A percentile compares a stretch with the other conserved stretches of the same genome.
These are phyloP conservation scores for Exserohilum rostratum DNA, from an alignment of 2,329 filamentous ascomycete genomes.

Conservation along the genomic window DNA sequence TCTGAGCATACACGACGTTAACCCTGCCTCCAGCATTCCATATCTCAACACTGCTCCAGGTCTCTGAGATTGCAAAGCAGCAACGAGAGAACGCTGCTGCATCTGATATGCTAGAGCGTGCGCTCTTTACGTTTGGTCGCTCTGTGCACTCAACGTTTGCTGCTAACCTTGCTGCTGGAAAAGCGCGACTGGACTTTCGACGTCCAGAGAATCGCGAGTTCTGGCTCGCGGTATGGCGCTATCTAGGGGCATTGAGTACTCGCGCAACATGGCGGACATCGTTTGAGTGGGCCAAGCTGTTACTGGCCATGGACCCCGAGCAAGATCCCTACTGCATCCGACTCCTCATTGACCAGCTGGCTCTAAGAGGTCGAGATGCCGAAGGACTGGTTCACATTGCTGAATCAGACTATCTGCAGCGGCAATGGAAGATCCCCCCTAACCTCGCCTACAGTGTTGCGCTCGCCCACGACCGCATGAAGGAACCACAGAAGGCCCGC, in stretches of 20 bases:
- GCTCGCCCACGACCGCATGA: constrained; percentile 75
- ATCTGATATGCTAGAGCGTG: constrained; percentile 86
- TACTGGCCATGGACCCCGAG: constrained; percentile 73
- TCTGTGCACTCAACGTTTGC: constrained; percentile 84
- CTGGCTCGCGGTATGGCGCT: constrained; percentile 87
- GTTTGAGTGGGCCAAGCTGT: constrained; percentile 88
- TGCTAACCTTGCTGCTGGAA: constrained; percentile 75
- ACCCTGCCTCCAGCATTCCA: constrained; percentile 71
- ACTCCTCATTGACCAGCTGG: constrained; percentile 81
- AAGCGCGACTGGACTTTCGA: constrained; percentile 79
- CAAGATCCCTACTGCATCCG: constrained; percentile 83
- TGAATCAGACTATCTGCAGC: constrained; percentile 57
- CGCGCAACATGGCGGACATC: constrained; percentile 95
- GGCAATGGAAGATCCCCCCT: constrained; percentile 61
- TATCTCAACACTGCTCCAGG: constrained; percentile 90
- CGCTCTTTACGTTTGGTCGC: constrained; percentile 91
- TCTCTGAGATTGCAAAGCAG: constrained; percentile 89
- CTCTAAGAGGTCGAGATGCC: constrained; percentile 78
- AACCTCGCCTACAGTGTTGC: constrained; percentile 79
- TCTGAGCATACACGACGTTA: constrained; percentile 13
- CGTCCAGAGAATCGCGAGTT: constrained; percentile 90
- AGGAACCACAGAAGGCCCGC: constrained; percentile 69
- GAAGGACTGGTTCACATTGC: constrained; percentile 76
- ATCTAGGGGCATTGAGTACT: constrained; percentile 81
- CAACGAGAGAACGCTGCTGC: constrained; percentile 86